Base-by-base conservation (phyloP, 2,329 filamentous ascomycete species). In the Alternaria gaisen region DNA sequence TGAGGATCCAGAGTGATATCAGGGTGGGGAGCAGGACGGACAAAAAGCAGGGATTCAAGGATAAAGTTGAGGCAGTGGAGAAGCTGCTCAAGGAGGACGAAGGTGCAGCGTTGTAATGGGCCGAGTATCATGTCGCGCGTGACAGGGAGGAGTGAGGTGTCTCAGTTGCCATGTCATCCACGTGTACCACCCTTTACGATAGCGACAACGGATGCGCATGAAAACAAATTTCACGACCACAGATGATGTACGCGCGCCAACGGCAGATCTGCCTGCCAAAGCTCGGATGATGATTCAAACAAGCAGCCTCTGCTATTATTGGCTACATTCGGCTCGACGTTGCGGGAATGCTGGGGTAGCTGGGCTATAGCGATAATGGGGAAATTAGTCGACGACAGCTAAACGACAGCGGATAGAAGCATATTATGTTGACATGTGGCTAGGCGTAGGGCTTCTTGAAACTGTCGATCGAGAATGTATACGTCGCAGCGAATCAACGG, bases 1-100 rank as follows among this genome's bases (percentile, higher is more conserved):
- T 80, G 46, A 84, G 95, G 56, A 91, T 98, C 41, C 94, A 98
- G 83, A 91, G 89, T 28, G 93, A 94, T 75, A 94, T 98, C 81
- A 85, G 94, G 12, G 89, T 93, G 43, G 94, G 94, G 1, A 91
- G 91, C 28, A 88, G 93, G 73, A 96, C 90, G 71, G 93, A 97
- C 77, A 97, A 97, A 85, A 86, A 85, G 76, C 93, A 97, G 81
- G 88, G 87, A 2, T 90, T 91, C 36, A 86, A 89, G 73, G 91
- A 96, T 67, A 97, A 97, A 82, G 91, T 97, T 22, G 80, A 80
- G 24, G 84, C 84, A 52, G 87, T 90, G 34, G 81, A 86, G 67
- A 80, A 81, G 67, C 68, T 89, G 56, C 72, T 89, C 63, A 70
- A 70, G 53, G 67, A 67, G 9, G 77, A 77, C 38, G 80, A 73